Base-by-base conservation (phyloP, 768 basidiomycete species). In the Xerocomus brunneocitrinus region DNA sequence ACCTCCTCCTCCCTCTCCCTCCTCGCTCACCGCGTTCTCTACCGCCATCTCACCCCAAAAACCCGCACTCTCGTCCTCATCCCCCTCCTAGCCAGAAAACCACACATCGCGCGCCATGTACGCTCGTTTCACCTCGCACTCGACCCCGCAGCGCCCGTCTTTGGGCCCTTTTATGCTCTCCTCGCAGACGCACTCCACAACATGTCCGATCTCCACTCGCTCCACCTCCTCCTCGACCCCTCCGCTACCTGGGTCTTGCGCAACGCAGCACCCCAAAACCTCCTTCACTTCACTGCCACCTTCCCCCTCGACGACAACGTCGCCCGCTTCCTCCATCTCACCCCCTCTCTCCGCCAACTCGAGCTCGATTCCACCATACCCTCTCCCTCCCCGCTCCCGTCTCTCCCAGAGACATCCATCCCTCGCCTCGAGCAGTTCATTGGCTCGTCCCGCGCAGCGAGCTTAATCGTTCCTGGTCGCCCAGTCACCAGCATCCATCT, bases 401-500 rank as follows among this genome's bases (percentile, higher is more conserved):
- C 59, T 60, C 67, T 72, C 54, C 61, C 68, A 41, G 54, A 56
- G 50, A 54, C 73, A 5, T 66, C 73, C 73, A 62, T 77, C 60
- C 68, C 72, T 40, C 71, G 57, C 48, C 73, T 90, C 52, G 68
- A 71, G 47, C 79, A 82, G 40, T 83, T 89, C 65, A 76, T 78
- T 48, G 88, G 86, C 22, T 81, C 87, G 19, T 72, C 79, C 31
- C 69, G 76, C 47, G 76, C 76, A 22, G 84, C 87, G 24, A 70
- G 73, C 48, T 67, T 71, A 25, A 70, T 89, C 60, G 76, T 86
- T 3, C 85, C 84, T 41, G 81, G 83, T 14, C 80, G 87, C 22
- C 86, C 88, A 9, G 75, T 89, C 36, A 71, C 79, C 55, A 77
- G 76, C 62, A 75, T 90, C 46, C 79, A 83, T 65, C 76, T 90